Evolutionary conservation across 2,329 filamentous ascomycete genomes (phyloP), one percentile per base, ranked within the genome.

Genomic region (Byssothecium circinans): DNA sequence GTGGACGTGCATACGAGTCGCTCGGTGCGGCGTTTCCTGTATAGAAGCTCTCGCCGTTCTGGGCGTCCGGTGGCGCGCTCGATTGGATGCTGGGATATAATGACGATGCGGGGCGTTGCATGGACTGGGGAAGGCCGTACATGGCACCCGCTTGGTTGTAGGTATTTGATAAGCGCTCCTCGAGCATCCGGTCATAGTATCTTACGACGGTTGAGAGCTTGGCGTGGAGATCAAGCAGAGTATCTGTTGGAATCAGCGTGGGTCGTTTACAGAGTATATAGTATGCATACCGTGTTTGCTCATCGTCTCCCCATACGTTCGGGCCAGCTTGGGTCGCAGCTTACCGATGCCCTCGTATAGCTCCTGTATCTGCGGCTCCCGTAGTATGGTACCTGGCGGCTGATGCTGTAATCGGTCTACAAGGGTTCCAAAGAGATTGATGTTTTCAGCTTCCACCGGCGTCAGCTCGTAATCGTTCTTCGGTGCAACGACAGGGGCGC

Each of bases 301-400:
- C 94, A 99, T 97, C 0, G 94, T 96, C 75, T 99, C 94, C 45
- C 94, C 94, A 67, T 97, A 96, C 0, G 92, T 96, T 47, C 94
- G 83, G 4, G 94, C 94, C 45, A 99, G 78, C 71, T 99, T 99
- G 1, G 94, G 94, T 41, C 94, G 83, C 53, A 99, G 76, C 14
- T 90, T 81, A n/a, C 92, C 91, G 61, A 99, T 97, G 61, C 91
- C 95, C 65, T 97, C 94, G 68, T 99, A 99, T 4, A 99, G 78
- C 73, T 99, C 94, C 71, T 99, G 94, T 41, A 99, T 96, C 68
- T 97, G 94, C 1, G 94, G 94, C 64, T 99, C 94, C 40, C 94
- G 82, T n/a, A 99, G 74, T 43, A 99, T 96, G 0, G 94, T 97
- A 0, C 94, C 94, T 0, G 91, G 91, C 0, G 94, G 89, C 63